Percentiles rank a stretch among this genome's conserved stretches.
Evolutionary conservation across 2,329 filamentous ascomycete species (phyloP).

Genomic region (Diaporthe batatas): DNA sequence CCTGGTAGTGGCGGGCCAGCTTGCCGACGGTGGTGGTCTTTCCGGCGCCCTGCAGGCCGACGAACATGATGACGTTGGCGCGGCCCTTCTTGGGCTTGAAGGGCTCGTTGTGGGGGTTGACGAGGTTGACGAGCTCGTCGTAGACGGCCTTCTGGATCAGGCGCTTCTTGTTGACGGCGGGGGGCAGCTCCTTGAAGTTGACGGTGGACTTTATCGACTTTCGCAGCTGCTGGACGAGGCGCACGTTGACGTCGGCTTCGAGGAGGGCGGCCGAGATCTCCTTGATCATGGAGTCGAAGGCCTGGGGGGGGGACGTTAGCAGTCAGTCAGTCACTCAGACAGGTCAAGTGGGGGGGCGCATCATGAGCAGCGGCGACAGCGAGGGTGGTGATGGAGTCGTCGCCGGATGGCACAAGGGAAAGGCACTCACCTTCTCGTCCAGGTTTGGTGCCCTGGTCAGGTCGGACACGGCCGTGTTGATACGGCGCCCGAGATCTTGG

Average conservation of each 20-base stretch:
- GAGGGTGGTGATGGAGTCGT: too few relatives aligned
- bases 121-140: constrained; percentile 94
- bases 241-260: constrained; percentile 97
- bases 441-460: constrained; percentile 92
- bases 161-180: constrained; percentile 97
- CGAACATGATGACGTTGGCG: constrained; percentile 99
- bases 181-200: constrained; percentile 93
- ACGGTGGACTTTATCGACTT: constrained; percentile 92
- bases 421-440: constrained; percentile 84
- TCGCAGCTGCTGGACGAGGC: constrained; percentile 89
- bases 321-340: constrained; percentile 50
- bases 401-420: too few relatives aligned
- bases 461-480: constrained; percentile 95
- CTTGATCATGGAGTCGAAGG: constrained; percentile 98
- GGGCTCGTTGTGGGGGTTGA: constrained; percentile 93
- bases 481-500: constrained; percentile 97
- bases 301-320: constrained; percentile 61
- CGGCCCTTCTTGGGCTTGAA: constrained; percentile 98
- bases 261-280: constrained; percentile 96
- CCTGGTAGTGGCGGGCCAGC: constrained; percentile 93
- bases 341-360: not conserved
- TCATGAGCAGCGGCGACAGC: not conserved
- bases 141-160: constrained; percentile 98
- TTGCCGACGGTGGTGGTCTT: constrained; percentile 99
- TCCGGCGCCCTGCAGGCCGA: constrained; percentile 95